These are phyloP conservation scores for Penicillium sp. DNA, from an alignment of 2,329 filamentous ascomycete genomes.

Conservation along the genomic window DNA sequence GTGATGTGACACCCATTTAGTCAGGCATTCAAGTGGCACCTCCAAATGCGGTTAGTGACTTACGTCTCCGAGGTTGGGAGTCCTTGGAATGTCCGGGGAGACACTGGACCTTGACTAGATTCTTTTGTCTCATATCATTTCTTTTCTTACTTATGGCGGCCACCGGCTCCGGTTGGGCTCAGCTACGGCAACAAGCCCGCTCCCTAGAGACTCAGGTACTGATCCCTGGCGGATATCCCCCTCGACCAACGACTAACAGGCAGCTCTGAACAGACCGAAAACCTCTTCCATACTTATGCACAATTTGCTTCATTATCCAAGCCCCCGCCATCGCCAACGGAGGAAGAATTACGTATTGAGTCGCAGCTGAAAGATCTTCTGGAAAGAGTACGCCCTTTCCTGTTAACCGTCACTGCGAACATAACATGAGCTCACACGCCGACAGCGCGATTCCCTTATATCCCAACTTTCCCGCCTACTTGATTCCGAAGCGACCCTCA, in stretches of 20 bases:
- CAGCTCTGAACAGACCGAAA: constrained; percentile 62
- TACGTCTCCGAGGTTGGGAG: constrained; percentile 7
- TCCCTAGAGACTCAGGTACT: constrained; percentile 81
- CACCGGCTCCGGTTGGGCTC: constrained; percentile 72
- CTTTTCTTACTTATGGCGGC: constrained; percentile 46
- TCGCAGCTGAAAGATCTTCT: constrained; percentile 76
- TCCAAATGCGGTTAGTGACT: constrained; percentile 17
- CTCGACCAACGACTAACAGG: constrained; percentile 10
- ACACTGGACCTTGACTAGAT: neutral
- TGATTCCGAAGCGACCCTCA: constrained; percentile 82
- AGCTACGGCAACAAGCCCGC: constrained; percentile 86
- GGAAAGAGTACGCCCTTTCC: constrained; percentile 41
- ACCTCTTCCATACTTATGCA: constrained; percentile 65
- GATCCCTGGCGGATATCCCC: constrained; percentile 7
- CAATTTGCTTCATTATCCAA: constrained; percentile 78
- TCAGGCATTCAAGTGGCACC: constrained; percentile 7
- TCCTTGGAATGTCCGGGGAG: constrained; percentile 11
- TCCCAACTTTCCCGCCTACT: constrained; percentile 79
- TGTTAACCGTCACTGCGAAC: no score
- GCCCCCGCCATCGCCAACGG: constrained; percentile 73
- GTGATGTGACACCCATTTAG: constrained; percentile 17
- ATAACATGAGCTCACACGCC: constrained; percentile 9
- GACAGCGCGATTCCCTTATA: constrained; percentile 73
- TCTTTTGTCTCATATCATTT: neutral
- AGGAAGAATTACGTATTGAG: constrained; percentile 77